These are phyloP conservation scores for Ascochyta rabiei DNA, from an alignment of 2,329 filamentous ascomycete genomes.

Conservation along the genomic window DNA sequence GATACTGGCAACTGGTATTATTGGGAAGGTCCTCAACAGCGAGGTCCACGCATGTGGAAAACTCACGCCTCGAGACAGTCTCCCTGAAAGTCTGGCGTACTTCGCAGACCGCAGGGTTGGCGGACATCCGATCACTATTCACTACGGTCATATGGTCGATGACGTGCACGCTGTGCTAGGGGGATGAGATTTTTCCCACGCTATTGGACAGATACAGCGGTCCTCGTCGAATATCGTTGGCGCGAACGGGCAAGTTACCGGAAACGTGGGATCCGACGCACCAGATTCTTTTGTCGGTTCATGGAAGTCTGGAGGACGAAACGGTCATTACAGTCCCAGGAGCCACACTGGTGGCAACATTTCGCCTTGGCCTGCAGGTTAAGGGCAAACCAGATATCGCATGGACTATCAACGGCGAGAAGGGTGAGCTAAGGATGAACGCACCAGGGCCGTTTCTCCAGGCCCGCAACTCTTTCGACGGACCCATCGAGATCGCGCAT, in stretches of 20 bases:
- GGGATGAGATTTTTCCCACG: conserved; percentile 18
- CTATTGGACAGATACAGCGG: conserved; percentile 27
- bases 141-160: conserved; percentile 29
- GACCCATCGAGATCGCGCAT: conserved; percentile 31
- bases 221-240: conserved; percentile 15
- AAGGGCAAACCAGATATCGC: conserved; percentile 17
- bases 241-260: conserved; percentile 1
- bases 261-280: conserved; percentile 45
- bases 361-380: conserved; percentile 25
- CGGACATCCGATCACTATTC: conserved; percentile 26
- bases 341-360: conserved; percentile 16
- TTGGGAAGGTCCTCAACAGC: conserved; percentile 51
- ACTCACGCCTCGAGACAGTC: conserved; percentile 13
- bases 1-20: conserved; percentile 46
- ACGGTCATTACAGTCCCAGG: conserved; percentile 5
- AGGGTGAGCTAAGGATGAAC: conserved; percentile 22
- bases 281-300: conserved; percentile 54
- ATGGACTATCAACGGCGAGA: conserved; percentile 26
- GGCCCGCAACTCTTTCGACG: conserved; percentile 14
- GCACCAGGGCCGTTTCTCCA: conserved; percentile 55
- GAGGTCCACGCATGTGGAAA: conserved; percentile 19
- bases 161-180: conserved; percentile 29
- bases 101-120: conserved; percentile 26
- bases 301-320: conserved; percentile 37
- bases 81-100: conserved; percentile 21